Conservation (phyloP, 768 basidiomycete genomes). For the Neoboletus brunneissimus region DNA sequence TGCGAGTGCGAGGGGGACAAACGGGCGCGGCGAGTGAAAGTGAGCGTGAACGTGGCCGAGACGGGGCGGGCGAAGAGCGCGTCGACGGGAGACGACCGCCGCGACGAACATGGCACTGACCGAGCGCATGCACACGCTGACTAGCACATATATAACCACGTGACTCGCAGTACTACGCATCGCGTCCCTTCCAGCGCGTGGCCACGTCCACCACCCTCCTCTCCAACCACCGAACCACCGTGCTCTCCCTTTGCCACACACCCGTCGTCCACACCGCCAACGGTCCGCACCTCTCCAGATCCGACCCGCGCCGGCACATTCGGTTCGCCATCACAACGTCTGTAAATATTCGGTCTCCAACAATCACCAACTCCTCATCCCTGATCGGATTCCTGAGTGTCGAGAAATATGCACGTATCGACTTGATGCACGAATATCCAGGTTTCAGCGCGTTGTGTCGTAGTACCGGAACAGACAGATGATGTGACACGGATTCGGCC, state of each 20-base stretch:
- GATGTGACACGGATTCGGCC: constrained; percentile 83
- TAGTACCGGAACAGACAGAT: constrained; percentile 80
- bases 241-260: constrained; percentile 66
- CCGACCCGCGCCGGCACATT: constrained; percentile 36
- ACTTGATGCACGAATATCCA: constrained; percentile 65
- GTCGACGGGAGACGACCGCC: not conserved
- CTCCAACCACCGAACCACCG: constrained; percentile 60
- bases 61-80: not conserved
- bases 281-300: constrained; percentile 39
- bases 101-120: not conserved
- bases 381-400: constrained; percentile 53
- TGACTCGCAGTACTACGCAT: no score
- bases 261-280: constrained; percentile 69
- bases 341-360: constrained; percentile 92
- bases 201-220: constrained; percentile 46
- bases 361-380: constrained; percentile 68
- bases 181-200: constrained; percentile 20
- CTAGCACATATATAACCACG: not conserved
- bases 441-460: constrained; percentile 78
- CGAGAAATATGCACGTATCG: constrained; percentile 74
- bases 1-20: constrained; percentile 18
- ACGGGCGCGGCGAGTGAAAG: not conserved
- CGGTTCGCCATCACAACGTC: constrained; percentile 86
- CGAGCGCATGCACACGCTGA: no score
- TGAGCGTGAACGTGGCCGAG: not conserved